Evolutionary conservation across 2,329 filamentous ascomycete species (phyloP), one percentile per base, ranked within the genome.

Genomic region (Parafenestella ontariensis): DNA sequence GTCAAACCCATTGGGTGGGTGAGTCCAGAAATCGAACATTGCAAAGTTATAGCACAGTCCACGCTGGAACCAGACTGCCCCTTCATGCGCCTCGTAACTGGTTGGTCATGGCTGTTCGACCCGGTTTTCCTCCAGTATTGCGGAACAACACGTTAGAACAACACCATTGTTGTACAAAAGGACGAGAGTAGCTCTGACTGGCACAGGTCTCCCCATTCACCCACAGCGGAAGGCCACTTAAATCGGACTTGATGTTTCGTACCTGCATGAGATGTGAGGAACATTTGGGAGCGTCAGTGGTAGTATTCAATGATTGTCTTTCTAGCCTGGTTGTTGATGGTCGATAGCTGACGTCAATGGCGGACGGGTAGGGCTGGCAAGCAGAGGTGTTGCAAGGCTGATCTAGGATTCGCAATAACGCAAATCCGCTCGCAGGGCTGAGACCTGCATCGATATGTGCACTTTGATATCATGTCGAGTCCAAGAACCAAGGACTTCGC

Each of bases 301-400:
- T 17, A 5, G 4, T 5, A 10, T 34, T 34, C 31, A 34, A 34
- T 15, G 15, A 34, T n/a, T 34, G 13, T 39, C 36, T 21, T 9
- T 17, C 10, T 9, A 17, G 20, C 8, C 10, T 45, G 15, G 2
- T 28, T 17, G 23, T 28, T 29, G 24, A n/a, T 40, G 6, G 21
- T 44, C 20, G 24, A n/a, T 40, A 7, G 21, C 43, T 52, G 56
- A 55, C 45, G 49, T 52, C 48, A 44, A 48, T 39, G 39, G 40
- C 44, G 34, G 44, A 28, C 39, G 47, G 56, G 29, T 43, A 31
- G 41, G 47, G 50, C 47, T 53, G 24, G 40, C 5, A 28, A 34
- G 29, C 42, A 2, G n/a, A 23, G 17, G 17, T 45, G 42, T 42
- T 42, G 46, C 39, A 49, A 45, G 56, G 45, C 41, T 47, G 46